Percentiles rank a stretch among this genome's conserved stretches.
Evolutionary conservation across 1,284 basidiomycete species (phyloP).

Genomic region (Leccinum solheimii): DNA sequence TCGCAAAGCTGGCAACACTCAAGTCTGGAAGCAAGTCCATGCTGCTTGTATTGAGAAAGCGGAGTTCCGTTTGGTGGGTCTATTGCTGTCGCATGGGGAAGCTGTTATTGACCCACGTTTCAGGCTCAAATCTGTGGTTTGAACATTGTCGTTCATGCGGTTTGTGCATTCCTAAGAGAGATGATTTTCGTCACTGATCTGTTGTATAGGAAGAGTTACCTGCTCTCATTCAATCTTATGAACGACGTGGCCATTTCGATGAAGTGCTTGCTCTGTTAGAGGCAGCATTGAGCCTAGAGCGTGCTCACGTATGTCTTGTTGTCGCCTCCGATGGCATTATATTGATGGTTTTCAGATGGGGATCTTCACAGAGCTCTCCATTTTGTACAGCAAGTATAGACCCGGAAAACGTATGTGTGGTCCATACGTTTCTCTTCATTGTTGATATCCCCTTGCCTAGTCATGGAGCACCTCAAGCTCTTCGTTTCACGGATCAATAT

Average conservation of each 20-base stretch:
- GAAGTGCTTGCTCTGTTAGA: constrained; percentile 92
- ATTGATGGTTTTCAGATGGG: constrained; percentile 62
- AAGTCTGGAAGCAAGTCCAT: constrained; percentile 99
- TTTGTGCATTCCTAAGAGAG: constrained; percentile 38
- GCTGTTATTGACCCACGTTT: constrained; percentile 8
- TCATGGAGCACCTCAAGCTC: constrained; percentile 99
- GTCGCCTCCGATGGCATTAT: neutral
- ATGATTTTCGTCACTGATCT: constrained; percentile 3
- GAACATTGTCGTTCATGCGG: constrained; percentile 90
- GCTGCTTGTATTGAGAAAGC: constrained; percentile 97
- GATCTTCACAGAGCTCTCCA: constrained; percentile 93
- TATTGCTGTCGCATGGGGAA: neutral
- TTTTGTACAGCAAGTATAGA: constrained; percentile 94
- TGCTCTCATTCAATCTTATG: constrained; percentile 83
- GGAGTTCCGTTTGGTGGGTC: constrained; percentile 84
- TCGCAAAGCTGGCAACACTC: constrained; percentile 97
- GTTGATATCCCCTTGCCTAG: constrained; percentile 38
- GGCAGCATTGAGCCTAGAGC: constrained; percentile 92
- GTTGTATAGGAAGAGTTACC: constrained; percentile 78
- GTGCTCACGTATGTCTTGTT: constrained; percentile 77
- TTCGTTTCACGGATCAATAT: constrained; percentile 99
- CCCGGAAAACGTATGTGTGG: constrained; percentile 81
- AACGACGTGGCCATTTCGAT: constrained; percentile 91
- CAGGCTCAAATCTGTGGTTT: constrained; percentile 97
- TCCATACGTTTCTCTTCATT: constrained; percentile 14